Base-by-base conservation (phyloP, 148 eudicot genomes). In the Rhododendron griersonianum region DNA sequence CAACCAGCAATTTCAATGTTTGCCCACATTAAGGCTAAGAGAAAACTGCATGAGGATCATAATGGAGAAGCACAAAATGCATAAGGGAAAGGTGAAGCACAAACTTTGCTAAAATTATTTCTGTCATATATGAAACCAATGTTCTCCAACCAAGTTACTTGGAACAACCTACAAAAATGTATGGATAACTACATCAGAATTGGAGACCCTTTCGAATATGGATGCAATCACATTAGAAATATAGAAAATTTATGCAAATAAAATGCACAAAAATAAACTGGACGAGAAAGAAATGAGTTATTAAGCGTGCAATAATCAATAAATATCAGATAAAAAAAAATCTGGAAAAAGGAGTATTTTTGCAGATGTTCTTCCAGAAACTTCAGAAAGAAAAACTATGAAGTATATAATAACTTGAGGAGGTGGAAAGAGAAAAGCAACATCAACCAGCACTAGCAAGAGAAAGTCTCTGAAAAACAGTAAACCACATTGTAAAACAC, bases 141-240 rank as follows among this genome's bases (percentile, higher is more conserved):
- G 79, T 93, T 90, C 93, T 87, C 78, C 98, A 91, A 75, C 99
- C 99, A 97, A 87, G 93, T 94, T 79, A 97, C 91, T 91, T 95
- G 99, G 89, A 92, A 95, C 91, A 97, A 93, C 95, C 99, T 97
- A 94, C 98, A 95, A 89, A 90, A 87, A 89, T 88, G 83, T 81
- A 89, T 87, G 83, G 48, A 90, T 47, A 82, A 76, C 18, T 79
- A 73, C 5, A 91, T 96, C 90, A 93, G 92, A 84, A 87, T 55
- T n/a, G 9, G 28, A 3, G 75, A 74, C 48, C 33, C 35, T 3
- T 47, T 81, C 18, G 28, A 48, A 55, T 9, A 14, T 30, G 55
- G 51, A n/a, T 28, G 25, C 25, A 39, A 55, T 23, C 23, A 47
- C 33, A 78, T 1, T 39, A 53, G 25, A 55, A 63, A 47, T 23